Evolutionary conservation across 1,284 basidiomycete genomes (phyloP).

Genomic region (Melanopsichium pennsylvanicum): DNA sequence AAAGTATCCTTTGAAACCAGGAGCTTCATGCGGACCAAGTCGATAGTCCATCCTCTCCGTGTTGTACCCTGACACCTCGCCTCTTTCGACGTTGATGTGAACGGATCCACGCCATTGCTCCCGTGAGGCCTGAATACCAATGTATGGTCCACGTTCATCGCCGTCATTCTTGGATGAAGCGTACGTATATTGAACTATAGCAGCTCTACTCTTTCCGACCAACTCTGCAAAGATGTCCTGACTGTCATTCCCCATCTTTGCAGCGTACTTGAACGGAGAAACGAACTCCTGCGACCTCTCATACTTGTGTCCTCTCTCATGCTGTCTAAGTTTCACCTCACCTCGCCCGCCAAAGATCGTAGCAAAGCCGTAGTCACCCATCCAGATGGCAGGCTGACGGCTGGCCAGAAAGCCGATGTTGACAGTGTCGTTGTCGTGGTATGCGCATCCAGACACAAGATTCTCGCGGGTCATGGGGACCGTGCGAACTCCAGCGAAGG

Average conservation of each 20-base stretch:
- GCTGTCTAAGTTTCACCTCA: slow-evolving; percentile 70
- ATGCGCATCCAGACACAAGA: slow-evolving; percentile 32
- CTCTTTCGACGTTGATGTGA: slow-evolving; percentile 68
- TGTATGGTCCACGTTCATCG: slow-evolving; percentile 69
- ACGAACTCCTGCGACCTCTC: slow-evolving; percentile 73
- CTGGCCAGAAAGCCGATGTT: slow-evolving; percentile 35
- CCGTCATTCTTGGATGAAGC: not conserved
- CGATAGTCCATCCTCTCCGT: slow-evolving; percentile 73
- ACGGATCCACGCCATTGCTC: slow-evolving; percentile 73
- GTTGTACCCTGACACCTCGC: slow-evolving; percentile 76
- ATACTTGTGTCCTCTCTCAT: slow-evolving; percentile 74
- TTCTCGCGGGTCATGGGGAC: slow-evolving; percentile 46
- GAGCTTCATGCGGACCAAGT: slow-evolving; percentile 67
- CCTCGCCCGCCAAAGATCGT: slow-evolving; percentile 65
- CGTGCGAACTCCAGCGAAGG: slow-evolving; percentile 36
- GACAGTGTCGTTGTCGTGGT: slow-evolving; percentile 44
- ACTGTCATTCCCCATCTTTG: slow-evolving; percentile 70
- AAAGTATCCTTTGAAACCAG: slow-evolving; percentile 75
- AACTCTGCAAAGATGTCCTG: slow-evolving; percentile 70
- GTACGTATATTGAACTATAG: slow-evolving; percentile 73
- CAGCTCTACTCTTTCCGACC: slow-evolving; percentile 79
- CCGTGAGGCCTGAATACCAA: slow-evolving; percentile 77
- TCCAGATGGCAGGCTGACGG: slow-evolving; percentile 79
- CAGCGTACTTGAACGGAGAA: slow-evolving; percentile 75
- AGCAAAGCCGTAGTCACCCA: slow-evolving; percentile 70